phyloP scores from a whole-genome alignment of 1,284 basidiomycete species.

The Ceratobasidium sp. region DNA sequence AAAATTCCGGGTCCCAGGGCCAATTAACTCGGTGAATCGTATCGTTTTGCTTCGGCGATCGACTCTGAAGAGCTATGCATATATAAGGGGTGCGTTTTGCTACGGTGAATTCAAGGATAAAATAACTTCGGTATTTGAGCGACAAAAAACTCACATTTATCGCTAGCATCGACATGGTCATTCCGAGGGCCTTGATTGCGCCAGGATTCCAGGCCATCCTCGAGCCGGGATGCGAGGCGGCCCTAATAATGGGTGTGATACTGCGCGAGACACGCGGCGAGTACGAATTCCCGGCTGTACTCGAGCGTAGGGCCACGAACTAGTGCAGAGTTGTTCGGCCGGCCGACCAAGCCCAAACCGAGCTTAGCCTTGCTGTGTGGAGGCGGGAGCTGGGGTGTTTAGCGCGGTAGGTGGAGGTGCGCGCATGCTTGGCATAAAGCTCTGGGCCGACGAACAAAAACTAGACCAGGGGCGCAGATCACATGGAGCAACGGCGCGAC shows the following conservation, averaged over 20 bases:
- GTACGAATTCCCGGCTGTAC: background rate
- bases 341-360: conserved; percentile 12
- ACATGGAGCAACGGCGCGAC: too few relatives aligned
- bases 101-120: background rate
- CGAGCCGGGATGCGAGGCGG: too few relatives aligned
- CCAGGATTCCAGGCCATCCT: background rate
- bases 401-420: conserved; percentile 28
- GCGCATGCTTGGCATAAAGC: conserved; percentile 37
- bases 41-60: background rate
- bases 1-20: background rate
- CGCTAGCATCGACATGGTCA: background rate
- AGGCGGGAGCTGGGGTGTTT: conserved; percentile 14
- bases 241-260: too few relatives aligned
- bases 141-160: background rate
- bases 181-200: background rate
- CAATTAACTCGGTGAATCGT: background rate
- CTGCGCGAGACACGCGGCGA: conserved; percentile 19
- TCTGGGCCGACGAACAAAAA: conserved; percentile 38
- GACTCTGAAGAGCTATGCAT: background rate
- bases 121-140: background rate
- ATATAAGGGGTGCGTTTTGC: background rate
- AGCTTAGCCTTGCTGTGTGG: conserved; percentile 16
- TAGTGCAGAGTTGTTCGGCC: background rate
- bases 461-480: background rate
- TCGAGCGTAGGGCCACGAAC: background rate